These are phyloP conservation scores for Cerrena zonata DNA, from an alignment of 1,284 basidiomycete species.

Conservation along the genomic window DNA sequence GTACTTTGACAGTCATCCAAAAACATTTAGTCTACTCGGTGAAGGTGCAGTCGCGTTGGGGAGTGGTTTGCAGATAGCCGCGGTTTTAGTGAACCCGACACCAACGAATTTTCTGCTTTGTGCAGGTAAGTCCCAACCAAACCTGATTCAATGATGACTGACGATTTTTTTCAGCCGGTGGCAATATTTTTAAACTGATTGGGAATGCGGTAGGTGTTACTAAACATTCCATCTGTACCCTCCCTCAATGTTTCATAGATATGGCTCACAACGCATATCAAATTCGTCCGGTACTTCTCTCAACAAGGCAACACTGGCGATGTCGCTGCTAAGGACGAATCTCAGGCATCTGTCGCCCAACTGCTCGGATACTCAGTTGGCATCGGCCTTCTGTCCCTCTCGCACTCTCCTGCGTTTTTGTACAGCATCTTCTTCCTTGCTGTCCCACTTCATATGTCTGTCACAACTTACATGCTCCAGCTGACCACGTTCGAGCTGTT, in stretches of 20 bases:
- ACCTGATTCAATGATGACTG: neutral
- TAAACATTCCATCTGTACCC: neutral
- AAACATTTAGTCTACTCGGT: constrained; percentile 26
- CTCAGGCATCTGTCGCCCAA: constrained; percentile 27
- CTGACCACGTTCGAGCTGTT: constrained; percentile 28
- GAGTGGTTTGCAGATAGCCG: constrained; percentile 26
- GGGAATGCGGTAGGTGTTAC: constrained; percentile 23
- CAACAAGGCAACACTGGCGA: constrained; percentile 28
- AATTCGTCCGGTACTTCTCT: constrained; percentile 29
- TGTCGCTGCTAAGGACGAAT: constrained; percentile 30
- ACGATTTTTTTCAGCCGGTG: constrained; percentile 19
- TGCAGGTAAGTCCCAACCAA: constrained; percentile 18
- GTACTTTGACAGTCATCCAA: constrained; percentile 30
- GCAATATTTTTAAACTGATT: constrained; percentile 28
- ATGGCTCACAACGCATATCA: constrained; percentile 31
- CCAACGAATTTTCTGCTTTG: constrained; percentile 25
- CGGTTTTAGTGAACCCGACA: constrained; percentile 22
- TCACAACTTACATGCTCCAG: constrained; percentile 26
- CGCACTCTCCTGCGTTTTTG: constrained; percentile 26
- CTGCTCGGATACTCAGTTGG: constrained; percentile 27
- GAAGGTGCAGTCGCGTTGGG: constrained; percentile 22
- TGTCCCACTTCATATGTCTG: constrained; percentile 21
- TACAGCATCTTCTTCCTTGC: constrained; percentile 25
- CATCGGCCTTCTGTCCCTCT: constrained; percentile 25
- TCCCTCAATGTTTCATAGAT: constrained; percentile 14